Conservation (phyloP, 2,329 filamentous ascomycete genomes). For the Paracorniculantispora psalliotae region DNA sequence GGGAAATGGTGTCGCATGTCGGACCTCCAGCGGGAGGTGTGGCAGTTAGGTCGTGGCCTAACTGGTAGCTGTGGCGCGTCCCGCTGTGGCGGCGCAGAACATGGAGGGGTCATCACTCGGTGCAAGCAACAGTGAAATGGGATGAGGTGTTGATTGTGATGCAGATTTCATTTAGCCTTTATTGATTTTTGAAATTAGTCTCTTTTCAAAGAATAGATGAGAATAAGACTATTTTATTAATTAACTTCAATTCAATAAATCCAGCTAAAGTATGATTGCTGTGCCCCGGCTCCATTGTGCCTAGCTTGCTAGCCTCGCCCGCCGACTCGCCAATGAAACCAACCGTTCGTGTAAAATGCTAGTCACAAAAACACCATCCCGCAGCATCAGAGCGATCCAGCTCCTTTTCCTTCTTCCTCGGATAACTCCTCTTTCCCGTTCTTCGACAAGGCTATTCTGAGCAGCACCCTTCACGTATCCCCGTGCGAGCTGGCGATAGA, state of each 20-base stretch:
- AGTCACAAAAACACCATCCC: not conserved
- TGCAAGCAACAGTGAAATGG: too few relatives aligned
- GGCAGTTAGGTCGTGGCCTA: not conserved
- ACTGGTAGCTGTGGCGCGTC: not conserved
- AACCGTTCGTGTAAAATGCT: not conserved
- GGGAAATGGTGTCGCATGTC: not conserved
- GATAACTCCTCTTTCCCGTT: not conserved
- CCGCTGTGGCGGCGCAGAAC: not conserved
- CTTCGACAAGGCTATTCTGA: not conserved
- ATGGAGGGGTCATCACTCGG: not conserved
- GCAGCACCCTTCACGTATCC: not conserved
- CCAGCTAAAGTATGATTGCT: too few relatives aligned
- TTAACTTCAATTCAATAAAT: too few relatives aligned
- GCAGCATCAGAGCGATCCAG: not conserved
- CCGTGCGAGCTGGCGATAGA: not conserved
- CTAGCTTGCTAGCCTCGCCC: not conserved
- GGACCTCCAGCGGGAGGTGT: not conserved
- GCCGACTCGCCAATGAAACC: not conserved
- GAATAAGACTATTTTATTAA: too few relatives aligned
- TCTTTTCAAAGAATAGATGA: too few relatives aligned
- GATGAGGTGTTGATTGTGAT: too few relatives aligned
- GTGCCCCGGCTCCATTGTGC: not conserved
- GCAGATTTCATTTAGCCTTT: too few relatives aligned
- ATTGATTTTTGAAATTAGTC: too few relatives aligned
- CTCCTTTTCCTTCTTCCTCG: not conserved